Conservation (phyloP, 2,329 filamentous ascomycete species). For the Cercospora citrullina region DNA sequence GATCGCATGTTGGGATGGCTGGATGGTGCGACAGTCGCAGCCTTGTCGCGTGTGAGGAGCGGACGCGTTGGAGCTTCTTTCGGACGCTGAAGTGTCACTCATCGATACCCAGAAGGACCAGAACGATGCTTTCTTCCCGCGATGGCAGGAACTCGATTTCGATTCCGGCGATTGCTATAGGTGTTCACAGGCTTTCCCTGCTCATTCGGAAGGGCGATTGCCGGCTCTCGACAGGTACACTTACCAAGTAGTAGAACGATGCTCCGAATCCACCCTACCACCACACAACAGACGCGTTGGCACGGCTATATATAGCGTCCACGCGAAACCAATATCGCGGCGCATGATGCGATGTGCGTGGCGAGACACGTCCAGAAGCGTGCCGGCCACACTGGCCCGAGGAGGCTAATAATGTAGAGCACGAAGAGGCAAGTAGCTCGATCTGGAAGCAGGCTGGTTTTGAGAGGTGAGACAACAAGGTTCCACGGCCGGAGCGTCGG, state of each 20-base stretch:
- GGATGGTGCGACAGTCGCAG: conserved; percentile 23
- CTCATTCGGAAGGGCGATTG: background rate
- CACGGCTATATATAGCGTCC: background rate
- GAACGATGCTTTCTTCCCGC: background rate
- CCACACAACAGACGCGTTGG: background rate
- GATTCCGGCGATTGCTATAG: background rate
- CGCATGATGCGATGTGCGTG: background rate
- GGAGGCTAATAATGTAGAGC: background rate
- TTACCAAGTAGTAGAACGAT: background rate
- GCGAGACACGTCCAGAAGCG: background rate
- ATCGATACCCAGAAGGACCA: background rate
- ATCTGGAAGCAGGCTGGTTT: background rate
- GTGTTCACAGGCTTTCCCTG: background rate
- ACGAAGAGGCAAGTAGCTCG: background rate
- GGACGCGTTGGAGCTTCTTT: conserved; percentile 1
- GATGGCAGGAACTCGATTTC: background rate
- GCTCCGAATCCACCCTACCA: background rate
- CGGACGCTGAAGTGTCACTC: background rate
- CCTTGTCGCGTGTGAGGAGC: conserved; percentile 17
- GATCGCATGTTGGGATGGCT: conserved; percentile 14
- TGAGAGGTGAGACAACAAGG: background rate
- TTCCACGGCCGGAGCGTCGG: conserved; percentile 9
- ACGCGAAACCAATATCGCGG: background rate
- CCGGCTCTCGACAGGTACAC: background rate
- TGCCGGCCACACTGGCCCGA: background rate